Evolutionary conservation across 805 yeast species (phyloP).

Genomic region (Grigorovia transvaalensis): DNA sequence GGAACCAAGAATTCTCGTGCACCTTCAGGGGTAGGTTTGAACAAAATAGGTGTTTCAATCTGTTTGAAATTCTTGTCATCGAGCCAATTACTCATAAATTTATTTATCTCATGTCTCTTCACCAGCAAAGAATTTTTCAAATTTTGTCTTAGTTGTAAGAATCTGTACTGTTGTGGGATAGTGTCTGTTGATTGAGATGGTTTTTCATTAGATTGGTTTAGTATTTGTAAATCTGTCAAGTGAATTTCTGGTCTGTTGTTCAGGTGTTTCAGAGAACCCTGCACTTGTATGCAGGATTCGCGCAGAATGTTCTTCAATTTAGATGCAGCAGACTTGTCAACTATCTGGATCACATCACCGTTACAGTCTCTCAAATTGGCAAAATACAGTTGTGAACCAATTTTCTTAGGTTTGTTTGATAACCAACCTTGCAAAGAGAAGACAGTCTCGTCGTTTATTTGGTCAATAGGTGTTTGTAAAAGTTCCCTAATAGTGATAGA

Average conservation of each 20-base stretch:
- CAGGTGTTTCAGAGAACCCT: background rate
- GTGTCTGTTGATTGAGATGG: slow-evolving; percentile 57
- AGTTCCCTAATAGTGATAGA: background rate
- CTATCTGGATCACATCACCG: slow-evolving; percentile 58
- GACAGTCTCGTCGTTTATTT: background rate
- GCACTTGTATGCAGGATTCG: slow-evolving; percentile 1
- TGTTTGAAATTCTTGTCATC: slow-evolving; percentile 50
- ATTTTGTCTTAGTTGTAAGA: slow-evolving; percentile 62
- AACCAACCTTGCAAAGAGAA: background rate
- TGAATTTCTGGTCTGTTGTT: slow-evolving; percentile 39
- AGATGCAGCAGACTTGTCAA: slow-evolving; percentile 22
- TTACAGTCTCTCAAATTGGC: slow-evolving; percentile 63
- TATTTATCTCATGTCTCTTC: slow-evolving; percentile 46
- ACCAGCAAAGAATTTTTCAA: slow-evolving; percentile 46
- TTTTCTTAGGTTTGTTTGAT: slow-evolving; percentile 40
- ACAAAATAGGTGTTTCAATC: slow-evolving; percentile 84
- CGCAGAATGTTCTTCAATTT: slow-evolving; percentile 3
- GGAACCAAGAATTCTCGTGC: slow-evolving; percentile 95
- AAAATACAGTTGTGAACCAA: slow-evolving; percentile 57
- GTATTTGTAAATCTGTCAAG: slow-evolving; percentile 39
- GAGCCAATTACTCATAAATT: slow-evolving; percentile 34
- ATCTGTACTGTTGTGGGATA: slow-evolving; percentile 71
- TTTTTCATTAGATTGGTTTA: slow-evolving; percentile 53
- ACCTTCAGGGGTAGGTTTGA: slow-evolving; percentile 96
- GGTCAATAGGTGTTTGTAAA: background rate